Evolutionary conservation across 345 rosid genomes (phyloP).

Genomic region (Pugionium dolabratum): DNA sequence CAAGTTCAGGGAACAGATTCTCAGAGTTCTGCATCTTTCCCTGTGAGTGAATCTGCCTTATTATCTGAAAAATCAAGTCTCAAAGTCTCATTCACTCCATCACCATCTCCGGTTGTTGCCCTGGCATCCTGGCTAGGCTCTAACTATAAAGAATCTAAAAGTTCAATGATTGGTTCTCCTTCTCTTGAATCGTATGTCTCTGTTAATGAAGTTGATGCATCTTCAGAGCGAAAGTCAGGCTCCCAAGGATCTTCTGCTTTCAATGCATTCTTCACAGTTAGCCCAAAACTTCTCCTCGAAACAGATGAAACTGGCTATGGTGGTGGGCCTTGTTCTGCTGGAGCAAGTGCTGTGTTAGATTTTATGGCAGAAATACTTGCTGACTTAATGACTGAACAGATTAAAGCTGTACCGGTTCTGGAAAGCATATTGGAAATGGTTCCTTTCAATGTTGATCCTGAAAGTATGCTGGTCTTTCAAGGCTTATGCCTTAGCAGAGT

Average conservation of each 20-base stretch:
- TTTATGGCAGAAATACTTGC: slow-evolving; percentile 92
- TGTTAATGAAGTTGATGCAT: slow-evolving; percentile 58
- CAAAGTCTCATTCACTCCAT: slow-evolving; percentile 48
- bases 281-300: slow-evolving; percentile 67
- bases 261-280: slow-evolving; percentile 51
- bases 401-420: slow-evolving; percentile 69
- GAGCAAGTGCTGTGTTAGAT: slow-evolving; percentile 86
- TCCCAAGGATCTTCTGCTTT: slow-evolving; percentile 54
- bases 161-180: slow-evolving; percentile 46
- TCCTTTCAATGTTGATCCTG: slow-evolving; percentile 79
- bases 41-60: slow-evolving; percentile 59
- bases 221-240: slow-evolving; percentile 54
- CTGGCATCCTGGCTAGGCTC: slow-evolving; percentile 58
- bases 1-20: slow-evolving; percentile 49
- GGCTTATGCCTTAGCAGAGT: slow-evolving; percentile 87
- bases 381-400: slow-evolving; percentile 80
- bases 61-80: slow-evolving; percentile 69
- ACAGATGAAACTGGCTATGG: slow-evolving; percentile 90
- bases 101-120: slow-evolving; percentile 54
- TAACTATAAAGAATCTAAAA: slow-evolving; percentile 51
- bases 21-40: slow-evolving; percentile 56
- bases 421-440: slow-evolving; percentile 80
- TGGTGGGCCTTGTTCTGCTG: slow-evolving; percentile 96
- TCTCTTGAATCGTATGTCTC: slow-evolving; percentile 59
- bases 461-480: slow-evolving; percentile 78